Conservation (phyloP, 2,329 filamentous ascomycete genomes). For the Phyllosticta ampelicida region DNA sequence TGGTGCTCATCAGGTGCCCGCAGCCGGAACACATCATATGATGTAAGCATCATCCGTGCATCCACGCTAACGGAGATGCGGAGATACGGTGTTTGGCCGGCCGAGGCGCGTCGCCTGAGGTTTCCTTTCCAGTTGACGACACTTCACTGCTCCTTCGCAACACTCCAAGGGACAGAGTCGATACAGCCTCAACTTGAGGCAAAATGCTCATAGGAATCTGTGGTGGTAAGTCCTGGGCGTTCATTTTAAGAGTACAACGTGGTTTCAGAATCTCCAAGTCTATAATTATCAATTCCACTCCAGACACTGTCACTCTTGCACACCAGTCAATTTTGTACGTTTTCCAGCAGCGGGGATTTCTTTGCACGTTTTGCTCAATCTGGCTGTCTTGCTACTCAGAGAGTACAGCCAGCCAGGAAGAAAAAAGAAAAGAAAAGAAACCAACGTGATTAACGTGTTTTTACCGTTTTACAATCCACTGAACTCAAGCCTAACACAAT, state of each 20-base stretch:
- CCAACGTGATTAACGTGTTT: neutral
- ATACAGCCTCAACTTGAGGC: neutral
- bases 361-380: neutral
- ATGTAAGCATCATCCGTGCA: constrained; percentile 3
- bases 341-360: neutral
- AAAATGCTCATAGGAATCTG: constrained; percentile 68
- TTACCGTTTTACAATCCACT: neutral
- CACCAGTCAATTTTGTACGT: neutral
- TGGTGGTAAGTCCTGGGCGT: constrained; percentile 45
- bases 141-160: neutral
- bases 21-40: constrained; percentile 5
- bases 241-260: neutral
- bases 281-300: neutral
- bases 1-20: neutral
- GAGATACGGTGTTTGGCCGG: neutral
- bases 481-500: neutral
- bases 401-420: too few species aligned
- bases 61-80: neutral
- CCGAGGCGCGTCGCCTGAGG: constrained; percentile 11
- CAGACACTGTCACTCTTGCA: neutral
- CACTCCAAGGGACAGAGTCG: neutral
- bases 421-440: neutral
- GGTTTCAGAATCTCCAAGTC: neutral
- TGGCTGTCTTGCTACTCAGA: too few species aligned
- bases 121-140: constrained; percentile 1